These are phyloP conservation scores for Colletotrichum gigasporum DNA, from an alignment of 2,329 filamentous ascomycete species.

Conservation along the genomic window DNA sequence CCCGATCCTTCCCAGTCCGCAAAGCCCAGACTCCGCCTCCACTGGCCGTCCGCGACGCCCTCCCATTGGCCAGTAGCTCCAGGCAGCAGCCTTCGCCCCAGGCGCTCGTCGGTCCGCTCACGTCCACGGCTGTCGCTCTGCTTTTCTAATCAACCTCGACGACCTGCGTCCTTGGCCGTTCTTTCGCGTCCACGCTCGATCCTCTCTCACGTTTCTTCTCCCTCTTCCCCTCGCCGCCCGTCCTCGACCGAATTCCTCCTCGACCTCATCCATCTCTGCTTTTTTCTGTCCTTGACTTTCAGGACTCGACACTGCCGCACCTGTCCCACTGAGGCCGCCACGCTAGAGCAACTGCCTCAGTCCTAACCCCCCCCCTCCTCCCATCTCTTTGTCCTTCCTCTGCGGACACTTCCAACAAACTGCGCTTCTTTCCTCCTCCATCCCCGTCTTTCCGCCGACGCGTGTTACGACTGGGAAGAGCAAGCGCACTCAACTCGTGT, in stretches of 20 bases:
- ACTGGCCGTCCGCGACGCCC: conserved; percentile 32
- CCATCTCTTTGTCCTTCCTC: conserved; percentile 1
- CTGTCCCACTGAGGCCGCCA: conserved; percentile 27
- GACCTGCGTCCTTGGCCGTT: neutral
- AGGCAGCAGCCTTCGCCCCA: conserved; percentile 44
- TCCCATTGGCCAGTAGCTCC: conserved; percentile 35
- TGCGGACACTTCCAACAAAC: neutral
- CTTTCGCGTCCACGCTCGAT: neutral
- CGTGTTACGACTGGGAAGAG: conserved; percentile 19
- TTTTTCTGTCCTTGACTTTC: conserved; percentile 3
- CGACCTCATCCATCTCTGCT: conserved; percentile 27
- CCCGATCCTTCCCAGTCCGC: conserved; percentile 21
- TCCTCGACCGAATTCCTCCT: conserved; percentile 32
- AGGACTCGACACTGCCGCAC: conserved; percentile 21
- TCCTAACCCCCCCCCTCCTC: neutral
- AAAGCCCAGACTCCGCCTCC: conserved; percentile 39
- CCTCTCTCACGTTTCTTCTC: conserved; percentile 11
- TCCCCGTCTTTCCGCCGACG: conserved; percentile 26
- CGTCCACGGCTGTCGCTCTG: conserved; percentile 9
- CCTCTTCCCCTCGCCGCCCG: conserved; percentile 11
- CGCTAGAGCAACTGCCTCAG: conserved; percentile 1
- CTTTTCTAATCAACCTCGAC: conserved; percentile 34
- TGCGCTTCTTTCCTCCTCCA: conserved; percentile 10
- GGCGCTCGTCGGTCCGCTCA: conserved; percentile 33
- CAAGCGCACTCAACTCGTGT: neutral